Percentiles rank a stretch among this genome's conserved stretches.
Evolutionary conservation across 2,329 filamentous ascomycete genomes (phyloP).

Genomic region (Ilyonectria destructans): DNA sequence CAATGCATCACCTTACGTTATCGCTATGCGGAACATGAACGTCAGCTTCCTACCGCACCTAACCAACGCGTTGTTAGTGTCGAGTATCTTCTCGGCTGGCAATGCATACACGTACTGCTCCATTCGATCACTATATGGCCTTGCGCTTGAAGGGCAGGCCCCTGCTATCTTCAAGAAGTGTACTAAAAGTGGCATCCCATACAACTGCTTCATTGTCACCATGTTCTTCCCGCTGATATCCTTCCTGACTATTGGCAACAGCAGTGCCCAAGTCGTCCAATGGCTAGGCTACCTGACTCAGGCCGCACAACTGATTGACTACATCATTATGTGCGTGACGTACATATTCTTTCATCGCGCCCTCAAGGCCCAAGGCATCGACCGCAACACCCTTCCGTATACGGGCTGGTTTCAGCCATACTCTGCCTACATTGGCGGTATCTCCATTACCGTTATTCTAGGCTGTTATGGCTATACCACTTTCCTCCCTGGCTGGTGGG

Average conservation of each 20-base stretch:
- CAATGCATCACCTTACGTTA: slow-evolving; percentile 71
- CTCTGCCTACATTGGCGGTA: slow-evolving; percentile 59
- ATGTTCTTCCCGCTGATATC: slow-evolving; percentile 22
- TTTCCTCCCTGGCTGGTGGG: slow-evolving; percentile 61
- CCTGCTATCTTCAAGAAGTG: slow-evolving; percentile 11
- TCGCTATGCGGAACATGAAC: slow-evolving; percentile 51
- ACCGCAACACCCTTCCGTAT: slow-evolving; percentile 70
- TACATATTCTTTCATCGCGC: slow-evolving; percentile 67
- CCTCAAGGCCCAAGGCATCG: slow-evolving; percentile 65
- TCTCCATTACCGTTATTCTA: slow-evolving; percentile 45
- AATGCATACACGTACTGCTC: slow-evolving; percentile 23
- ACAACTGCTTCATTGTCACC: slow-evolving; percentile 17
- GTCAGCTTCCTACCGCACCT: slow-evolving; percentile 18
- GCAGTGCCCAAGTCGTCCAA: slow-evolving; percentile 55
- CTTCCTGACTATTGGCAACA: not conserved
- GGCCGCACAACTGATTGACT: slow-evolving; percentile 72
- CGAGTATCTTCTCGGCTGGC: slow-evolving; percentile 26
- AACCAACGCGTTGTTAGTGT: slow-evolving; percentile 16
- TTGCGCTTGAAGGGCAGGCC: slow-evolving; percentile 27
- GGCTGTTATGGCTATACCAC: slow-evolving; percentile 66
- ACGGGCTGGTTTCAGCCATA: slow-evolving; percentile 72
- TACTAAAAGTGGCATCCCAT: slow-evolving; percentile 17
- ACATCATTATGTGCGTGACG: slow-evolving; percentile 66
- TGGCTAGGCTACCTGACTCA: slow-evolving; percentile 70
- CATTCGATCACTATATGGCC: slow-evolving; percentile 53